These are phyloP conservation scores for Candida awuae DNA, from an alignment of 805 yeast species.

Conservation along the genomic window DNA sequence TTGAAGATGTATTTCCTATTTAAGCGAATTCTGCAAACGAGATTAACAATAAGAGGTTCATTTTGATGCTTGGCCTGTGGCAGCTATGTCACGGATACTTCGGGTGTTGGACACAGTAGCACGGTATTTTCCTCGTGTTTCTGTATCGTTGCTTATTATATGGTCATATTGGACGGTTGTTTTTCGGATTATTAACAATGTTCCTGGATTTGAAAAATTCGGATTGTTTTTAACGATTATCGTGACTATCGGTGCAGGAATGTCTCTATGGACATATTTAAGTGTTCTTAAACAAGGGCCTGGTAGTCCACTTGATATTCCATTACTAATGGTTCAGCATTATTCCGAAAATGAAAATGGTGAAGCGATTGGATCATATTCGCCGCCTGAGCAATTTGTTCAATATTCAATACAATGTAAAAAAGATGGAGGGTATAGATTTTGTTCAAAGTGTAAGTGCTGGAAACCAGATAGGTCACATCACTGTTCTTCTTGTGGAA, in stretches of 20 bases:
- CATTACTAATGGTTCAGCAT: slow-evolving; percentile 28
- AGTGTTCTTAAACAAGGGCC: slow-evolving; percentile 47
- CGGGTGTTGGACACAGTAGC: slow-evolving; percentile 29
- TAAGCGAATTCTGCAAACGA: no score
- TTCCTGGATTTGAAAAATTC: slow-evolving; percentile 14
- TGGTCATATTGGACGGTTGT: slow-evolving; percentile 42
- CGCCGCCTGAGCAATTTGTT: slow-evolving; percentile 37
- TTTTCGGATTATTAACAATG: slow-evolving; percentile 22
- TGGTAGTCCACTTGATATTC: slow-evolving; percentile 58
- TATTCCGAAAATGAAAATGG: slow-evolving; percentile 16
- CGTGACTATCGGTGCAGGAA: slow-evolving; percentile 26
- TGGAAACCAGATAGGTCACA: slow-evolving; percentile 59
- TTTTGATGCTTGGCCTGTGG: no score
- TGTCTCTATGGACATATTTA: slow-evolving; percentile 45
- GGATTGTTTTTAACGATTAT: slow-evolving; percentile 19
- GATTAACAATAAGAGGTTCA: no score
- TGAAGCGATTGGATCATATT: neutral
- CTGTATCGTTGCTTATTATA: slow-evolving; percentile 34
- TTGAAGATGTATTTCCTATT: no score
- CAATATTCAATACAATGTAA: slow-evolving; percentile 38
- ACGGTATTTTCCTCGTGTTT: slow-evolving; percentile 41
- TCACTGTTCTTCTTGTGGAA: slow-evolving; percentile 44
- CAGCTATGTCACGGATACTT: neutral
- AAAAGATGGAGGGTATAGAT: slow-evolving; percentile 57
- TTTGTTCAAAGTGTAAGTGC: slow-evolving; percentile 42